Evolutionary conservation across 1,284 basidiomycete species (phyloP).

Genomic region (Tilletia setariae): DNA sequence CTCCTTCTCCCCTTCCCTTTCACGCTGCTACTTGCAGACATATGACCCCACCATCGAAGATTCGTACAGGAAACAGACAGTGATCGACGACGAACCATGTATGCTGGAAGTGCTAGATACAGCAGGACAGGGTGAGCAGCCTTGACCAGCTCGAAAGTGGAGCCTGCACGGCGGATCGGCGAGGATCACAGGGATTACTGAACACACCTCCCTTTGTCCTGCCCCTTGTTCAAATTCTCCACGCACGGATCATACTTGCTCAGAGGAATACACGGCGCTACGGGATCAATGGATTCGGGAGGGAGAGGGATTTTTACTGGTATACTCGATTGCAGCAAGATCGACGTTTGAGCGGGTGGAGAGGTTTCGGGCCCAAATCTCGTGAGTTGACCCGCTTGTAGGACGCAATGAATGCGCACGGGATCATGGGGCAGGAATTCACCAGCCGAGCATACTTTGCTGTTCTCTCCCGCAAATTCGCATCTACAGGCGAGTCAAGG

Average conservation of each 20-base stretch:
- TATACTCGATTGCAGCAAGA: constrained; percentile 55
- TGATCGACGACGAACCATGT: constrained; percentile 56
- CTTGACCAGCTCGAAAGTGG: too few relatives aligned
- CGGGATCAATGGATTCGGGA: constrained; percentile 57
- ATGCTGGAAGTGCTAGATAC: constrained; percentile 81
- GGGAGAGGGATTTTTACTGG: constrained; percentile 56
- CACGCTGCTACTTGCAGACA: constrained; percentile 26
- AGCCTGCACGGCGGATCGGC: too few relatives aligned
- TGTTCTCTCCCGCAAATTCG: too few relatives aligned
- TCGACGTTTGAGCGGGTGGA: constrained; percentile 56
- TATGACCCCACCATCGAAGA: constrained; percentile 56
- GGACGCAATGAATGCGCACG: too few relatives aligned
- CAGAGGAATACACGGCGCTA: constrained; percentile 56
- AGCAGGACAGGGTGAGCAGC: constrained; percentile 70
- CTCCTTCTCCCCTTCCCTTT: not conserved
- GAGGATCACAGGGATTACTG: too few relatives aligned
- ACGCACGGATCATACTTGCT: too few relatives aligned
- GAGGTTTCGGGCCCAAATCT: constrained; percentile 54
- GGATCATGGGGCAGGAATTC: too few relatives aligned
- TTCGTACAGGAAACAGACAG: constrained; percentile 55
- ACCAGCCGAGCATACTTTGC: too few relatives aligned
- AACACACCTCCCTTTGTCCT: too few relatives aligned
- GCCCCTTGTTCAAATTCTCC: too few relatives aligned
- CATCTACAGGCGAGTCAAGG: constrained; percentile 38
- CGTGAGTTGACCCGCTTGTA: constrained; percentile 40